Evolutionary conservation across 2,329 filamentous ascomycete genomes (phyloP).

Genomic region (Aquanectria penicillioides): DNA sequence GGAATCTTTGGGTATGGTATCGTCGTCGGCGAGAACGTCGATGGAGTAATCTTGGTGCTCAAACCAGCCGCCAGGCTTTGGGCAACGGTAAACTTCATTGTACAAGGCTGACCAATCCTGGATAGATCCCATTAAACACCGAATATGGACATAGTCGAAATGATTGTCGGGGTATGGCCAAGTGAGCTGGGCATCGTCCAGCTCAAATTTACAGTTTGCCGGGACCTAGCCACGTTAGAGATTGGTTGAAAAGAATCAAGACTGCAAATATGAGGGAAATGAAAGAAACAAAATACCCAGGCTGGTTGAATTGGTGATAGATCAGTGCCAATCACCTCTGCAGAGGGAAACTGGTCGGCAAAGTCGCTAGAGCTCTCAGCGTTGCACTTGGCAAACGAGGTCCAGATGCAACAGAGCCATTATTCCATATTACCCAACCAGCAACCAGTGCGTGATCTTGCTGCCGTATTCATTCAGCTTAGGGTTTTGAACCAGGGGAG

Average conservation of each 20-base stretch:
- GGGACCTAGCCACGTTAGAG: conserved; percentile 59
- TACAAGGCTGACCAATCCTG: conserved; percentile 66
- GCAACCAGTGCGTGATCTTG: too few relatives aligned
- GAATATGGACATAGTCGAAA: conserved; percentile 70
- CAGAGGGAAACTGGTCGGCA: conserved; percentile 54
- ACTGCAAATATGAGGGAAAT: conserved; percentile 41
- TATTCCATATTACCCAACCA: too few relatives aligned
- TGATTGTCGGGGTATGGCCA: conserved; percentile 41
- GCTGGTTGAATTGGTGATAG: conserved; percentile 65
- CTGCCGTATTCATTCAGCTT: too few relatives aligned
- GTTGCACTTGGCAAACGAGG: not conserved
- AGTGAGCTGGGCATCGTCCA: conserved; percentile 46
- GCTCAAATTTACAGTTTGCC: conserved; percentile 53
- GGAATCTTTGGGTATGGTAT: conserved; percentile 36
- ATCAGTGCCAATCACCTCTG: conserved; percentile 60
- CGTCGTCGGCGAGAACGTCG: conserved; percentile 40
- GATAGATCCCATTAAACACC: conserved; percentile 64
- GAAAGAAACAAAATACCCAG: conserved; percentile 49
- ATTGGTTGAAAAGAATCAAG: not conserved
- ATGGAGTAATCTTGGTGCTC: conserved; percentile 43
- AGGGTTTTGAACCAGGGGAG: too few relatives aligned
- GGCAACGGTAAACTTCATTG: conserved; percentile 58
- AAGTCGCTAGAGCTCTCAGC: conserved; percentile 54
- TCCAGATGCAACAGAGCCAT: too few relatives aligned
- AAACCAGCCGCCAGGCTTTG: conserved; percentile 63